Evolutionary conservation across 75 land plant genomes (phyloP).

Genomic region (Isoetes taiwanensis): DNA sequence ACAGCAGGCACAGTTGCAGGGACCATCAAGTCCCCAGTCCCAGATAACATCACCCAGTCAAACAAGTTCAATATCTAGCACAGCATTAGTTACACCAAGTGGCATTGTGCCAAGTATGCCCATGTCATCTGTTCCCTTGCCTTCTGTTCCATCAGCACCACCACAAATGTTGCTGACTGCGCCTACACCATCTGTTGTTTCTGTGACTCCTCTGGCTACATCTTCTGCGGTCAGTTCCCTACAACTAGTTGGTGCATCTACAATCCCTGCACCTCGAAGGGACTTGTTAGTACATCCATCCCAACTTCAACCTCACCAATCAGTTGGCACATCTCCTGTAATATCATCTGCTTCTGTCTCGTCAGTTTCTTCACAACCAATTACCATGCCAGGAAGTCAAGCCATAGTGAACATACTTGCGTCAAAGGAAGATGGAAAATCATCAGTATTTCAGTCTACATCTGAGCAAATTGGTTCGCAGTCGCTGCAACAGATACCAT

Average conservation of each 20-base stretch:
- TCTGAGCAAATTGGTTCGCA: too few species aligned
- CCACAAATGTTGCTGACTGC: slow-evolving; percentile 11
- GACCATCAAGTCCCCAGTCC: neutral
- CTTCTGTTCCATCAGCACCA: slow-evolving; percentile 18
- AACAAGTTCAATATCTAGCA: neutral
- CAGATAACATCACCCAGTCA: neutral
- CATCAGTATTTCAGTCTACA: too few species aligned
- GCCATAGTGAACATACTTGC: neutral
- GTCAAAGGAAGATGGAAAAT: neutral
- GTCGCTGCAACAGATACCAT: slow-evolving; percentile 18
- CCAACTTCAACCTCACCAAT: neutral
- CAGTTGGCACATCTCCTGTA: neutral
- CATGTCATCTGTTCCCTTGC: slow-evolving; percentile 15
- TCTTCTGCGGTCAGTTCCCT: slow-evolving; percentile 11
- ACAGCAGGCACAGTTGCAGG: neutral
- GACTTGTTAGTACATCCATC: slow-evolving; percentile 17
- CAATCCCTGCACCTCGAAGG: slow-evolving; percentile 18
- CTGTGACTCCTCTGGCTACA: slow-evolving; percentile 12
- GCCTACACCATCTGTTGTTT: slow-evolving; percentile 15
- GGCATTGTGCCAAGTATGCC: slow-evolving; percentile 11
- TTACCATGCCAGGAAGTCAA: neutral
- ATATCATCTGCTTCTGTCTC: neutral
- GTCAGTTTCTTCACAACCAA: neutral
- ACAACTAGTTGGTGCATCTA: slow-evolving; percentile 18
- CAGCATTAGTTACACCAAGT: neutral